Evolutionary conservation across 1,139 yeast species (phyloP).

Genomic region (Debaryomyces sp.): DNA sequence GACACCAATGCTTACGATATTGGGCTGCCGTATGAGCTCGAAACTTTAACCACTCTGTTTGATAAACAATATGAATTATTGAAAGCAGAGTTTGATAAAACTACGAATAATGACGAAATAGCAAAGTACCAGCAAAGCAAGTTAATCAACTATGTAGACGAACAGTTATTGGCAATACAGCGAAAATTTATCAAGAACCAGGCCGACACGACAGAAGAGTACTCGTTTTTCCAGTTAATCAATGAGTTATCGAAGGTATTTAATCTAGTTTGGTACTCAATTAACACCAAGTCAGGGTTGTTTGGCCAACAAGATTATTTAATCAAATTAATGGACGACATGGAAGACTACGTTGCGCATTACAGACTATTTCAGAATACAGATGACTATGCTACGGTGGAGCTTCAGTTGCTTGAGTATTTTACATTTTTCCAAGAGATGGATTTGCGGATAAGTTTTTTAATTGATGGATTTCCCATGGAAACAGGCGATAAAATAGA

Average conservation of each 20-base stretch:
- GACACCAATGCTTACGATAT: not conserved
- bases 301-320: slow-evolving; percentile 66
- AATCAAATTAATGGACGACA: slow-evolving; percentile 63
- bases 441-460: slow-evolving; percentile 43
- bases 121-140: slow-evolving; percentile 56
- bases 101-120: slow-evolving; percentile 7
- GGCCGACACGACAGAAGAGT: slow-evolving; percentile 34
- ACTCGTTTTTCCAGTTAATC: slow-evolving; percentile 43
- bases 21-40: not conserved
- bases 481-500: slow-evolving; percentile 13
- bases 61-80: slow-evolving; percentile 26
- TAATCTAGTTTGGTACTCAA: slow-evolving; percentile 62
- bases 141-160: slow-evolving; percentile 63
- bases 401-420: slow-evolving; percentile 24
- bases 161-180: slow-evolving; percentile 57
- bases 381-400: slow-evolving; percentile 16
- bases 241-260: slow-evolving; percentile 48
- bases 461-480: slow-evolving; percentile 41
- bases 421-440: slow-evolving; percentile 45
- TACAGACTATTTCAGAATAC: slow-evolving; percentile 30
- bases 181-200: slow-evolving; percentile 66
- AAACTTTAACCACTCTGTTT: slow-evolving; percentile 27
- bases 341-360: slow-evolving; percentile 61
- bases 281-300: slow-evolving; percentile 24
- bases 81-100: slow-evolving; percentile 14